phyloP scores from a whole-genome alignment of 2,329 filamentous ascomycete species.

The Uncinocarpus reesii region DNA sequence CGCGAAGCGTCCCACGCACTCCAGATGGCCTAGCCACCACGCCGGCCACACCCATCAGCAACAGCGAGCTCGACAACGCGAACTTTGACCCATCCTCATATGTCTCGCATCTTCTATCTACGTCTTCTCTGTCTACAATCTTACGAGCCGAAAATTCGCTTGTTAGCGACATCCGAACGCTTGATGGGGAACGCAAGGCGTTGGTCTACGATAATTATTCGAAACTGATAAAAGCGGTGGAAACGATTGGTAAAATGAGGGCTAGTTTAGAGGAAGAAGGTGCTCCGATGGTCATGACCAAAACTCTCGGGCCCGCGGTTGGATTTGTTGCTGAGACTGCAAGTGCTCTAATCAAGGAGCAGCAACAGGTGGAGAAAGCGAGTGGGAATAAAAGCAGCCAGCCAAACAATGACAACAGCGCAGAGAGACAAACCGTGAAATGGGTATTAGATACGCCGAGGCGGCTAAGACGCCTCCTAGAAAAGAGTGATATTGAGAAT shows the following conservation, averaged over 20 bases:
- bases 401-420: slow-evolving; percentile 17
- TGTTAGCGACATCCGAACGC: slow-evolving; percentile 64
- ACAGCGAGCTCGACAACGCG: slow-evolving; percentile 58
- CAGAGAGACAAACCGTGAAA: slow-evolving; percentile 35
- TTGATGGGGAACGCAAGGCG: slow-evolving; percentile 94
- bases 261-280: slow-evolving; percentile 39
- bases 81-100: slow-evolving; percentile 61
- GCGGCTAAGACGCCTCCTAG: slow-evolving; percentile 30
- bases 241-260: slow-evolving; percentile 71
- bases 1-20: slow-evolving; percentile 29
- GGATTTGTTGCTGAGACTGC: slow-evolving; percentile 38
- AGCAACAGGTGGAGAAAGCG: slow-evolving; percentile 27
- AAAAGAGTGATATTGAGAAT: slow-evolving; percentile 32
- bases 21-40: slow-evolving; percentile 35
- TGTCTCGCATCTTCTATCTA: slow-evolving; percentile 34
- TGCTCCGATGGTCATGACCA: slow-evolving; percentile 38
- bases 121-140: slow-evolving; percentile 35
- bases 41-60: slow-evolving; percentile 23
- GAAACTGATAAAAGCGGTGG: slow-evolving; percentile 90
- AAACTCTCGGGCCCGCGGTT: slow-evolving; percentile 35
- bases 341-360: slow-evolving; percentile 31
- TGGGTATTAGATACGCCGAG: slow-evolving; percentile 38
- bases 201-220: slow-evolving; percentile 98
- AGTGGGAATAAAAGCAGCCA: slow-evolving; percentile 23
- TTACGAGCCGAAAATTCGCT: slow-evolving; percentile 38